A percentile compares a stretch with the other conserved stretches of the same genome.
Conservation (phyloP, 495 filamentous ascomycete species). For the Eremomyces bilateralis region DNA sequence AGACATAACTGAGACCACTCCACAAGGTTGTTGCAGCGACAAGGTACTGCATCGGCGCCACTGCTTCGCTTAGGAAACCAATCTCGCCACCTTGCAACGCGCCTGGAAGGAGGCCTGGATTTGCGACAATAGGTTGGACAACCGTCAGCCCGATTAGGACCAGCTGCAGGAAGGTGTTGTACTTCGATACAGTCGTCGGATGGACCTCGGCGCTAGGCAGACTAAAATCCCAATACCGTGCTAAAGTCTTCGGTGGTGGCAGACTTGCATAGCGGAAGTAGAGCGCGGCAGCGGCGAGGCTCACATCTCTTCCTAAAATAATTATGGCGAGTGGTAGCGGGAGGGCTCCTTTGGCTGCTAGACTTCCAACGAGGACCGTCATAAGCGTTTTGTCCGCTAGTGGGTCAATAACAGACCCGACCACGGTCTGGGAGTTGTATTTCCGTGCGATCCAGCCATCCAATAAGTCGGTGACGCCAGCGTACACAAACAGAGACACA, state of each 20-base stretch:
- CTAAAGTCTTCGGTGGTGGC: constrained; percentile 77
- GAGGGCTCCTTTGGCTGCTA: constrained; percentile 61
- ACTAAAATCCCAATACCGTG: constrained; percentile 93
- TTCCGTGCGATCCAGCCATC: constrained; percentile 82
- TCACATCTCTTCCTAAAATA: constrained; percentile 76
- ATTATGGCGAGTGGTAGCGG: constrained; percentile 71
- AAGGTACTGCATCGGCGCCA: constrained; percentile 9
- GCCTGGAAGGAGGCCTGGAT: background rate
- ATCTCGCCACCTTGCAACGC: background rate
- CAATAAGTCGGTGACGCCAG: constrained; percentile 72
- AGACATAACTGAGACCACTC: constrained; percentile 20
- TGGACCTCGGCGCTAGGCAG: constrained; percentile 83
- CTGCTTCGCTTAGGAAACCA: constrained; percentile 1
- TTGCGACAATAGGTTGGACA: constrained; percentile 1
- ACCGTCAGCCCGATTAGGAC: constrained; percentile 18
- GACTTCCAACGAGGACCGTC: constrained; percentile 67
- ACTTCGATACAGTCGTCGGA: constrained; percentile 76
- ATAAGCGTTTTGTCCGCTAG: constrained; percentile 61
- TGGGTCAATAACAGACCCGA: constrained; percentile 88
- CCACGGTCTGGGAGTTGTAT: constrained; percentile 77
- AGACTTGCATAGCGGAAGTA: constrained; percentile 92
- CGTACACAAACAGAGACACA: constrained; percentile 71
- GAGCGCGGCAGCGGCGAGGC: constrained; percentile 69
- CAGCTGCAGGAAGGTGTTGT: constrained; percentile 24
- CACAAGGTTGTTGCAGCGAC: constrained; percentile 21